Evolutionary conservation across 2,329 filamentous ascomycete genomes (phyloP).

Genomic region (Cercospora citrullina): DNA sequence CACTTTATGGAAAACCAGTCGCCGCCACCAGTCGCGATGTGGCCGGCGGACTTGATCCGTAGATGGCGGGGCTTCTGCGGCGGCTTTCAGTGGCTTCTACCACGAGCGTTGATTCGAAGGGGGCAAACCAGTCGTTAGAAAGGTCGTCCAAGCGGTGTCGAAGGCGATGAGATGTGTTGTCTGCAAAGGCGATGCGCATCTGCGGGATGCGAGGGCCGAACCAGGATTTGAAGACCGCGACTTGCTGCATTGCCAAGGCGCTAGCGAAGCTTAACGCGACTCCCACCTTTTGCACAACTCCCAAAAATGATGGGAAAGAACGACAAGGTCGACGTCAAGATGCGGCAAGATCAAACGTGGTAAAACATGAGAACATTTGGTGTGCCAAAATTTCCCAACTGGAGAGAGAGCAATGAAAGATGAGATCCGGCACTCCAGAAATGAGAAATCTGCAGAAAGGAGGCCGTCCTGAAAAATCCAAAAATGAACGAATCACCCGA

Average conservation of each 20-base stretch:
- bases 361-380: background rate
- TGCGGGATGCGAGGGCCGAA: background rate
- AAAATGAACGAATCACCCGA: background rate
- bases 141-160: background rate
- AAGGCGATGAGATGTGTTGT: background rate
- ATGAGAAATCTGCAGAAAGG: background rate
- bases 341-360: background rate
- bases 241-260: background rate
- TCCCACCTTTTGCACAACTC: background rate
- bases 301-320: background rate
- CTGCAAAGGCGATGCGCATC: background rate
- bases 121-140: background rate
- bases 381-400: background rate
- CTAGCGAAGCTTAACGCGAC: background rate
- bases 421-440: background rate
- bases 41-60: background rate
- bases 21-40: background rate
- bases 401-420: background rate
- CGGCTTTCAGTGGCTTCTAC: background rate
- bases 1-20: background rate
- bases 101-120: background rate
- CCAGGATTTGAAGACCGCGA: background rate
- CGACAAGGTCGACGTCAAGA: background rate
- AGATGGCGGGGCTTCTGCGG: background rate
- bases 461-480: background rate